Conservation (phyloP, 2,329 filamentous ascomycete genomes). For the Exophiala mesophila region DNA sequence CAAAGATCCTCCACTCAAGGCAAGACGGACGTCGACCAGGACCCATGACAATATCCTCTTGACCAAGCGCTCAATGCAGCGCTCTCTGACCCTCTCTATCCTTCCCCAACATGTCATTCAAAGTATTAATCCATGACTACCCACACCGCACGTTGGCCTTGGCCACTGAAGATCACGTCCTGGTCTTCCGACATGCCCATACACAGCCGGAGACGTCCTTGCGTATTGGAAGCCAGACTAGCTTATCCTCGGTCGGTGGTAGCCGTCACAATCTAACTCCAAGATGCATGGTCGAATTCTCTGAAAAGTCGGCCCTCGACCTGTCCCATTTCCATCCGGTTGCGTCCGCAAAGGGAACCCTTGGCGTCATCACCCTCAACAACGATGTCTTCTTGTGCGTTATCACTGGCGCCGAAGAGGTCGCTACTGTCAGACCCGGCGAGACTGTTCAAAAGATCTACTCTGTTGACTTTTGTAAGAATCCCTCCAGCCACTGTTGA, state of each 20-base stretch:
- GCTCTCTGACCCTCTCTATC: no score
- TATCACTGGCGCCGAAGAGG: constrained; percentile 71
- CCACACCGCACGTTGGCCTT: constrained; percentile 85
- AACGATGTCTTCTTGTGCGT: constrained; percentile 87
- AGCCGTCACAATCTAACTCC: constrained; percentile 29
- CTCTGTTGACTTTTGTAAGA: constrained; percentile 72
- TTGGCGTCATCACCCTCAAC: constrained; percentile 79
- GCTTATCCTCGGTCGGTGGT: constrained; percentile 20
- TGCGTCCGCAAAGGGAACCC: constrained; percentile 75
- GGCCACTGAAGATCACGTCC: constrained; percentile 69
- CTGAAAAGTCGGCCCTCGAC: constrained; percentile 58
- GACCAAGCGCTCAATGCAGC: no score
- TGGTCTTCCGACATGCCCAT: constrained; percentile 78
- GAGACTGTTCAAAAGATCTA: constrained; percentile 86
- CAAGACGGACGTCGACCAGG: no score
- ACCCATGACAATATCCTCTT: no score
- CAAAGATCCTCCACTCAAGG: no score
- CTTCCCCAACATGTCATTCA: constrained; percentile 59
- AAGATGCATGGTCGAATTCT: constrained; percentile 87
- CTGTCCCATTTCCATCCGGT: constrained; percentile 72
- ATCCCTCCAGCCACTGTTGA: constrained; percentile 11
- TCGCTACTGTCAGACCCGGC: constrained; percentile 76
- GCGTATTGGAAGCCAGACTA: constrained; percentile 35
- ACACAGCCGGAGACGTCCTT: constrained; percentile 50
- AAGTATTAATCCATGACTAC: constrained; percentile 78